Evolutionary conservation across 2,329 filamentous ascomycete species (phyloP).

Genomic region (Cladophialophora immunda): DNA sequence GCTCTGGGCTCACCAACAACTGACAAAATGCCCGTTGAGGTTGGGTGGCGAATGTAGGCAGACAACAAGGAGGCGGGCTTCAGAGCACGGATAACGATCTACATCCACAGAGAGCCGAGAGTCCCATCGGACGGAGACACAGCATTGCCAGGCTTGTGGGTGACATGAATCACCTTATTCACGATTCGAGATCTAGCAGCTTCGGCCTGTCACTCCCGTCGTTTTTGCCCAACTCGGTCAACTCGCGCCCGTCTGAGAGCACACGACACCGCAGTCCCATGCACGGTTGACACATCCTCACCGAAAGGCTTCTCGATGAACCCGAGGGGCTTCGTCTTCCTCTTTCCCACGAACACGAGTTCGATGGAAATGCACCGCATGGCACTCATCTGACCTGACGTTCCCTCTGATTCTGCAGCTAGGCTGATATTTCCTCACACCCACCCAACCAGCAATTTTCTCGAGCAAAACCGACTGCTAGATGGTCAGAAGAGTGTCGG

Average conservation of each 20-base stretch:
- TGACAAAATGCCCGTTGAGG: background rate
- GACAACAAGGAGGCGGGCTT: background rate
- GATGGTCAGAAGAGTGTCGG: slow-evolving; percentile 16
- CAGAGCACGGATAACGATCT: background rate
- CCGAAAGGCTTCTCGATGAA: slow-evolving; percentile 5
- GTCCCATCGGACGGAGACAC: background rate
- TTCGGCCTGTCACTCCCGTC: background rate
- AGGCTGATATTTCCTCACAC: slow-evolving; percentile 5
- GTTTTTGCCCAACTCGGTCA: background rate
- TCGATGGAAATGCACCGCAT: slow-evolving; percentile 23
- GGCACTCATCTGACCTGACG: slow-evolving; percentile 27
- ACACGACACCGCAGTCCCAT: slow-evolving; percentile 11
- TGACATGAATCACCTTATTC: background rate
- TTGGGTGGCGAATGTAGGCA: slow-evolving; percentile 1
- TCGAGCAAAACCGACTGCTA: slow-evolving; percentile 13
- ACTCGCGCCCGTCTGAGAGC: background rate
- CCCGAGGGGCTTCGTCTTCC: slow-evolving; percentile 8
- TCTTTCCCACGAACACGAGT: slow-evolving; percentile 28
- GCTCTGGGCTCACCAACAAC: background rate
- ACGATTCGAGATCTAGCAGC: background rate
- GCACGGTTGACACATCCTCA: slow-evolving; percentile 5
- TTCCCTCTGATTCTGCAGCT: slow-evolving; percentile 14
- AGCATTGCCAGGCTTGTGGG: background rate
- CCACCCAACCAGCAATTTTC: slow-evolving; percentile 13
- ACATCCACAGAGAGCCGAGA: background rate